Evolutionary conservation across 805 yeast species (phyloP).

Genomic region (Ogataea philodendri): DNA sequence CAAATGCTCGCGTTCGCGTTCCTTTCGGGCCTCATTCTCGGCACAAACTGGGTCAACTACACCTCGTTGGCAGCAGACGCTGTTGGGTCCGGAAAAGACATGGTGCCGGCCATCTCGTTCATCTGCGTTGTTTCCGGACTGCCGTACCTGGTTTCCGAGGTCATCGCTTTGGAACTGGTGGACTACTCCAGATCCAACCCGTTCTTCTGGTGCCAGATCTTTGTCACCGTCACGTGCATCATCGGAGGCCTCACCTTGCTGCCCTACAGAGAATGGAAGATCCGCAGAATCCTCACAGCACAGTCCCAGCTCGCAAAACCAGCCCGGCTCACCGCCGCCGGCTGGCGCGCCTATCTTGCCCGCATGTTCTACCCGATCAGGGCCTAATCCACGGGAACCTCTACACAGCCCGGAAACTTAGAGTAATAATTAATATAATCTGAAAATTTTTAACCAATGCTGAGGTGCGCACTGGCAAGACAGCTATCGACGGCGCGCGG

Average conservation of each 20-base stretch:
- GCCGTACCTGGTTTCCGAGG: constrained; percentile 34
- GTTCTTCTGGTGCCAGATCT: constrained; percentile 58
- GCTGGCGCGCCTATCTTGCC: constrained; percentile 14
- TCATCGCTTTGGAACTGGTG: constrained; percentile 31
- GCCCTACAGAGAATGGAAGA: constrained; percentile 55
- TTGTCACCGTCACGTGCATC: constrained; percentile 50
- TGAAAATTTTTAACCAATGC: constrained; percentile 8
- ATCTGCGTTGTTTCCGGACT: constrained; percentile 30
- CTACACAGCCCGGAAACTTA: constrained; percentile 6
- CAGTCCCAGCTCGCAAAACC: constrained; percentile 16
- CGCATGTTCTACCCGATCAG: constrained; percentile 31
- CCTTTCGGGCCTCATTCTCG: constrained; percentile 44
- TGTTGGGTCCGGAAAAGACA: constrained; percentile 31
- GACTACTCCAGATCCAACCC: constrained; percentile 38
- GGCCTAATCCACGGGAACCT: constrained; percentile 13
- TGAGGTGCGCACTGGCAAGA: constrained; percentile 15
- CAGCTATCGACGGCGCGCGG: constrained; percentile 20
- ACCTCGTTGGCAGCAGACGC: constrained; percentile 36
- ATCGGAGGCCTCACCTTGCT: constrained; percentile 42
- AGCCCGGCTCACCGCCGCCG: constrained; percentile 9
- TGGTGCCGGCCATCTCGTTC: constrained; percentile 31
- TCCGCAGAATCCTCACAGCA: constrained; percentile 40
- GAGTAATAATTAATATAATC: not conserved
- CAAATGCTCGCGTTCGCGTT: constrained; percentile 43
- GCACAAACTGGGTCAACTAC: constrained; percentile 43